Base-by-base conservation (phyloP, 1,139 yeast species). In the Pichia sorboxylosa region DNA sequence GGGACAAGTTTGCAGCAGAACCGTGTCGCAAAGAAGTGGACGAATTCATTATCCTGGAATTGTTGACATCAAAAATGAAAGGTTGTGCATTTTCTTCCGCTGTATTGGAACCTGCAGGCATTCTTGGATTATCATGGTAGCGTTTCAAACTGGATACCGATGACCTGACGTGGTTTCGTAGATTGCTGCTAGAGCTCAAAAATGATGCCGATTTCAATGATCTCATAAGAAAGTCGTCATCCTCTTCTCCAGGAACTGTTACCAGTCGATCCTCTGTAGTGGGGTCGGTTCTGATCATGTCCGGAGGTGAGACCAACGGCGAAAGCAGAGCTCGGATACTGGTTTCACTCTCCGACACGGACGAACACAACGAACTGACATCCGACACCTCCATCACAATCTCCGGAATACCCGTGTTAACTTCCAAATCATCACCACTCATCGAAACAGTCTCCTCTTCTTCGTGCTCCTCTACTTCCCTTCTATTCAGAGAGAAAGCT, bases 261-360 rank as follows among this genome's bases (percentile, higher is more conserved):
- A 36, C 14, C 24, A 28, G 10, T 11, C 21, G 27, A 9, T 27
- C 31, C 8, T 30, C 4, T 4, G 34, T 25, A 7, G 32, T 31
- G 4, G 30, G 30, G 13, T 27, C 27, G n/a, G 35, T 27, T 5
- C 27, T 28, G 4, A 16, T 15, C 8, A 28, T 35, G 13, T 32
- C 39, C 9, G 43, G 42, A 13, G 32, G 37, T 6, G 40, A 30
- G 2, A 34, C 32, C n/a, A 40, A 28, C 6, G 43, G 43, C 4
- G 43, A 40, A 3, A 38, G 19, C 4, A 40, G 25, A 2, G 41
- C 38, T 16, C 36, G 27, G 5, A 37, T 37, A n/a, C n/a, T n/a
- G n/a, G n/a, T n/a, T n/a, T n/a, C n/a, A n/a, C n/a, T n/a, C n/a
- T n/a, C n/a, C n/a, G n/a, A n/a, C n/a, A n/a, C n/a, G n/a, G n/a